Evolutionary conservation across 371 early-diverging fungal species (phyloP).

Genomic region (Lichtheimia ramosa): DNA sequence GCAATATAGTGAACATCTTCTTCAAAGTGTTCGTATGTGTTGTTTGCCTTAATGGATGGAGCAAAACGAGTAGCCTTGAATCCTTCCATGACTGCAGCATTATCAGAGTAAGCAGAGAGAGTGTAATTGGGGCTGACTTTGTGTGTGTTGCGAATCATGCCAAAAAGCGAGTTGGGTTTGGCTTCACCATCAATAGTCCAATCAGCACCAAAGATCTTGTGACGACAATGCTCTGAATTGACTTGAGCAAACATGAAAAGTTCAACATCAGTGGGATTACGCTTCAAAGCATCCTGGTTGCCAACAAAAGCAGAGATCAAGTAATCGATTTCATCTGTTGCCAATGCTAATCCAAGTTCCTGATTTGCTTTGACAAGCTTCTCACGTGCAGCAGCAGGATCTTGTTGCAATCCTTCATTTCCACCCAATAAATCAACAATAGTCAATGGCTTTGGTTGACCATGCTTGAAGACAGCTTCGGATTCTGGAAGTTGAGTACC

Average conservation of each 20-base stretch:
- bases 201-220: conserved; percentile 96
- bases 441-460: conserved; percentile 75
- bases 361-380: conserved; percentile 79
- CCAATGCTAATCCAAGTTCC: conserved; percentile 90
- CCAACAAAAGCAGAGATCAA: conserved; percentile 85
- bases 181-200: conserved; percentile 92
- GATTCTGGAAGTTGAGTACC: conserved; percentile 59
- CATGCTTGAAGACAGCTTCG: conserved; percentile 74
- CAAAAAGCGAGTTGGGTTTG: conserved; percentile 83
- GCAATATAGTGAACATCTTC: conserved; percentile 85
- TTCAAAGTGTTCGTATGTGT: conserved; percentile 52
- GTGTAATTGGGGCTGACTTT: conserved; percentile 76
- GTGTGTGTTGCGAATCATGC: conserved; percentile 94
- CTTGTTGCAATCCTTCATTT: conserved; percentile 20
- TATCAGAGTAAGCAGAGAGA: conserved; percentile 95
- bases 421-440: conserved; percentile 60
- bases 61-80: conserved; percentile 72
- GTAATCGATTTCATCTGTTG: conserved; percentile 93
- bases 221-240: conserved; percentile 98
- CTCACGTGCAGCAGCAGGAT: conserved; percentile 54
- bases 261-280: conserved; percentile 97
- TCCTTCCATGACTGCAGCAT: conserved; percentile 94
- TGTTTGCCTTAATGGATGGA: conserved; percentile 42
- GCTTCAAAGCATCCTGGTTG: conserved; percentile 48
- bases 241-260: conserved; percentile 99